Percentiles rank a stretch among this genome's conserved stretches.
phyloP scores from a whole-genome alignment of 23 red algal genomes.

The Gracilaria gracilis region DNA sequence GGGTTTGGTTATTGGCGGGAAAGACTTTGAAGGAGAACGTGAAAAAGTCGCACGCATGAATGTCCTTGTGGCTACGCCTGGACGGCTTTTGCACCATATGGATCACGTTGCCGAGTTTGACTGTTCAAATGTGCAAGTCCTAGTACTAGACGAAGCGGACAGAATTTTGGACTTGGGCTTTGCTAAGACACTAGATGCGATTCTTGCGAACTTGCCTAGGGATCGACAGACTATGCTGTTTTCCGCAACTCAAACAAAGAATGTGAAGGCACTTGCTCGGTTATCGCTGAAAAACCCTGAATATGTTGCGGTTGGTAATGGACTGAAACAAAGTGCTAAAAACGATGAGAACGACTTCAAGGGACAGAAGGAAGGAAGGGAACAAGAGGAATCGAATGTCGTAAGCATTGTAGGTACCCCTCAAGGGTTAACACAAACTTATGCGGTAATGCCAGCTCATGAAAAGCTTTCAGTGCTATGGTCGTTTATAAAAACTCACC shows the following conservation, averaged over 20 bases:
- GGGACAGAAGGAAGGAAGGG: constrained; percentile 11
- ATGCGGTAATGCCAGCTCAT: constrained; percentile 62
- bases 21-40: constrained; percentile 83
- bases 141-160: constrained; percentile 99
- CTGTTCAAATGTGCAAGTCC: constrained; percentile 72
- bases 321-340: background rate
- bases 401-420: constrained; percentile 73
- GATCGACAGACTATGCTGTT: constrained; percentile 91
- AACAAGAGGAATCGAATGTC: constrained; percentile 9
- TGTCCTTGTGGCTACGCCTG: constrained; percentile 95
- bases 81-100: constrained; percentile 97
- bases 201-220: constrained; percentile 83
- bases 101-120: constrained; percentile 85
- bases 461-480: constrained; percentile 92
- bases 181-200: constrained; percentile 93
- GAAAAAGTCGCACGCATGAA: constrained; percentile 91
- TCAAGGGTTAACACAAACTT: constrained; percentile 79
- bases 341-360: background rate
- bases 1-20: constrained; percentile 95
- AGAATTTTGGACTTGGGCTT: constrained; percentile 98
- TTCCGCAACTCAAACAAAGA: constrained; percentile 96
- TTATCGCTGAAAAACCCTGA: constrained; percentile 85
- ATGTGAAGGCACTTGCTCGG: constrained; percentile 84
- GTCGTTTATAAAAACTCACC: constrained; percentile 96
- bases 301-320: constrained; percentile 77